Evolutionary conservation across 139 green algal species (phyloP), one percentile per base, ranked within the genome.

Genomic region (Raphidocelis subcapitata): DNA sequence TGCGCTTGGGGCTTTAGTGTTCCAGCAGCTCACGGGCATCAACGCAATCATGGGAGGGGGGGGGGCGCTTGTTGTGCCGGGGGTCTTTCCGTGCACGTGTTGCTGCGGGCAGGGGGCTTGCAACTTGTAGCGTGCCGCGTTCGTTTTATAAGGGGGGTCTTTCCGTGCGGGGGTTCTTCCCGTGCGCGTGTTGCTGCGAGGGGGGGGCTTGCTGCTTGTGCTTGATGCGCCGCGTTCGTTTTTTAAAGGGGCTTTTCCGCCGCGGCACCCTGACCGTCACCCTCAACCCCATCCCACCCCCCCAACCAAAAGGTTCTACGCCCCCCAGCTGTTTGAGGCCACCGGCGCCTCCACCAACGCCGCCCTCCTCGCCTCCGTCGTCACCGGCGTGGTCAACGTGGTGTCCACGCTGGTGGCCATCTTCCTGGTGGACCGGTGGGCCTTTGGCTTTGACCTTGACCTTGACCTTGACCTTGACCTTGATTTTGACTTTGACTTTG

Each of bases 11-110:
- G 14, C 15, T 12, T 54, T 12, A 12, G 67, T 82, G 52, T 87
- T 91, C 76, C 88, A 92, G 81, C 87, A 92, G 74, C 65, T 89
- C 49, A 86, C 82, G 3, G 83, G 79, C 64, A 78, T 78, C 52
- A 78, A 78, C 24, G 29, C 12, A 16, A 41, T 65, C 35, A 26
- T 29, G 61, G 5, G 41, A 49, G 41, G 8, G 12, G 41, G 8
- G 12, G n/a, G n/a, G n/a, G n/a, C n/a, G n/a, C n/a, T n/a, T n/a
- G n/a, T n/a, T n/a, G 41, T 8, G 8, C 12, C 8, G 8, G 8
- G 8, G 41, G 8, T 12, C 12, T 49, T 8, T 12, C 8, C 41
- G 41, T 12, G 8, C 8, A 8, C 41, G 41, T 12, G 8, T 49
- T 49, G 8, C 24, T 10, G 20, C 12, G 20, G 20, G 52, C 52